Conservation (phyloP, 2,329 filamentous ascomycete species). For the Talaromyces sp. region DNA sequence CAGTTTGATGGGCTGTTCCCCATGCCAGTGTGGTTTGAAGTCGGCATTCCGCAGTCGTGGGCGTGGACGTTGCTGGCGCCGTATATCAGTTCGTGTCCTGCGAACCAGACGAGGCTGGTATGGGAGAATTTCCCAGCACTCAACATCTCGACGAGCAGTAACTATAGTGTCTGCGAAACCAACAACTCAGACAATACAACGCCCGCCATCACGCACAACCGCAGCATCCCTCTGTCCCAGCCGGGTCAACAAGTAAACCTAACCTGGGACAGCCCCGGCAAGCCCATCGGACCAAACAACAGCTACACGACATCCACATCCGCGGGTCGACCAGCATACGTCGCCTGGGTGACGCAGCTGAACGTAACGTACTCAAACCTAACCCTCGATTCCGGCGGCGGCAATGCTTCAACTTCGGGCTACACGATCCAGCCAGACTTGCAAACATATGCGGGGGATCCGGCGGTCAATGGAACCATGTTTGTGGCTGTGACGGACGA, state of each 20-base stretch:
- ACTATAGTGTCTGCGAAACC: conserved; percentile 35
- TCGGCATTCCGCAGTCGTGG: conserved; percentile 78
- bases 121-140: conserved; percentile 83
- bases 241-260: conserved; percentile 68
- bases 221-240: conserved; percentile 65
- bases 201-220: conserved; percentile 64
- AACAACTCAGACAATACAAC: conserved; percentile 48
- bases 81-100: conserved; percentile 72
- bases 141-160: conserved; percentile 69
- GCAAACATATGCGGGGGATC: conserved; percentile 62
- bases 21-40: conserved; percentile 78
- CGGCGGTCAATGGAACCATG: conserved; percentile 70
- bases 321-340: conserved; percentile 59
- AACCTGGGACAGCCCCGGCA: conserved; percentile 66
- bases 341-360: conserved; percentile 72
- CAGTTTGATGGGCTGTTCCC: conserved; percentile 76
- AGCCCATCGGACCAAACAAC: conserved; percentile 71
- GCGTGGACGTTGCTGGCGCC: conserved; percentile 76
- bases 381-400: conserved; percentile 41
- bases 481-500: conserved; percentile 71
- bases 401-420: conserved; percentile 44
- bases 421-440: conserved; percentile 69
- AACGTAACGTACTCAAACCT: conserved; percentile 66
- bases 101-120: conserved; percentile 65
- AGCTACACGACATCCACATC: conserved; percentile 64